Percentiles rank a stretch among this genome's conserved stretches.
phyloP scores from a whole-genome alignment of 75 land plant species.

The Cunninghamia lanceolata region DNA sequence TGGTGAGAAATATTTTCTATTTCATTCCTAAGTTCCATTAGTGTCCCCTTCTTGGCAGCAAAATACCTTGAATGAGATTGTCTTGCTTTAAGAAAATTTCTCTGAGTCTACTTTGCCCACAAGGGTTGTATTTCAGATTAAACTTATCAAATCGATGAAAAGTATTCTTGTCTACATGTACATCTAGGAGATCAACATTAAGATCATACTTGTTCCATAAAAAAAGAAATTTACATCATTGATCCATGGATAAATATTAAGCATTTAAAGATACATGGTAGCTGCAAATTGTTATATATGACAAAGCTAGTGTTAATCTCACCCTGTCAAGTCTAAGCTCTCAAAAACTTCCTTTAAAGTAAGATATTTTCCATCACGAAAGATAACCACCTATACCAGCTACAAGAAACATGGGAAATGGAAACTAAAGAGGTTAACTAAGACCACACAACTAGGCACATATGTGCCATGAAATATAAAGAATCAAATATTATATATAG shows the following conservation, averaged over 20 bases:
- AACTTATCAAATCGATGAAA: slow-evolving; percentile 99
- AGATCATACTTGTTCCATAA: slow-evolving; percentile 74
- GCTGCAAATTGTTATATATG: not conserved
- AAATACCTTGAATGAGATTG: slow-evolving; percentile 92
- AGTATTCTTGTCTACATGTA: slow-evolving; percentile 98
- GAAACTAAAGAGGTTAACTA: not conserved
- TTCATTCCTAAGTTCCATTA: too few species aligned
- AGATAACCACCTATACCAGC: slow-evolving; percentile 83
- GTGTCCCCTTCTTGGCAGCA: not conserved
- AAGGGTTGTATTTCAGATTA: slow-evolving; percentile 96
- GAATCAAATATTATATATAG: not conserved
- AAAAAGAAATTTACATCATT: not conserved
- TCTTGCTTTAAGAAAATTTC: slow-evolving; percentile 98
- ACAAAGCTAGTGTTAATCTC: not conserved
- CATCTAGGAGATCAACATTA: slow-evolving; percentile 96
- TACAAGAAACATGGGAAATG: not conserved
- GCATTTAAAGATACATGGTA: not conserved
- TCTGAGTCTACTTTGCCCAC: slow-evolving; percentile 97
- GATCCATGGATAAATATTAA: not conserved
- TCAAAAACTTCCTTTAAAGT: slow-evolving; percentile 96
- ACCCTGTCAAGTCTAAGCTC: slow-evolving; percentile 97
- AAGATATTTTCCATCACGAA: slow-evolving; percentile 92
- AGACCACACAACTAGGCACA: not conserved
- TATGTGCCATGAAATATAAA: not conserved
- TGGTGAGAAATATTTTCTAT: too few species aligned